Percentiles rank a stretch among this genome's conserved stretches.
phyloP scores from a whole-genome alignment of 345 rosid genomes.

The Populus simonii region DNA sequence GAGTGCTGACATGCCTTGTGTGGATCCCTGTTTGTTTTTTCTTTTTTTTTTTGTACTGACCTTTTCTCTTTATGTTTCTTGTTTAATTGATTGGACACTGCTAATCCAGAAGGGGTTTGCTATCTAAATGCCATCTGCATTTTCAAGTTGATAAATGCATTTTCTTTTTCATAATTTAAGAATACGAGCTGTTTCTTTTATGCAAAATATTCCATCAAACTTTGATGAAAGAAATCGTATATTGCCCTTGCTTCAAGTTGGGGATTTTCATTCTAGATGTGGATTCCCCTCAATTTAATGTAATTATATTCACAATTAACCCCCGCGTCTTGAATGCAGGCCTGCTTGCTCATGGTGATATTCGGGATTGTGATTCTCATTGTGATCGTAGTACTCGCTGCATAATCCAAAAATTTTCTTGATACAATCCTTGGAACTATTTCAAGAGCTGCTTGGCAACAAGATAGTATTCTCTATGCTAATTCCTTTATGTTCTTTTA shows the following conservation, averaged over 20 bases:
- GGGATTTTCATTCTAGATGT: not conserved
- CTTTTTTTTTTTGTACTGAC: not conserved
- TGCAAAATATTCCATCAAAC: not conserved
- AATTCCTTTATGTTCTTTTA: conserved; percentile 7
- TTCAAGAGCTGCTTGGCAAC: conserved; percentile 14
- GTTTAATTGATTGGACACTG: not conserved
- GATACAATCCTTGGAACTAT: not conserved
- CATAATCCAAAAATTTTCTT: conserved; percentile 30
- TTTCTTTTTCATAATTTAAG: not conserved
- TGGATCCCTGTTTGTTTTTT: not conserved
- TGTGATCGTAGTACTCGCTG: conserved; percentile 66
- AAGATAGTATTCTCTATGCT: conserved; percentile 5
- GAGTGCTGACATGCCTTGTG: not conserved
- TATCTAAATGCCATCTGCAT: not conserved
- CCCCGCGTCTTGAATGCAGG: conserved; percentile 37
- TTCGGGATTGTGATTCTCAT: conserved; percentile 80
- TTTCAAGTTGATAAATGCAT: not conserved
- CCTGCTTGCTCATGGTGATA: conserved; percentile 88
- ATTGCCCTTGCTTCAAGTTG: not conserved
- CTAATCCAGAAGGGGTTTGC: not conserved
- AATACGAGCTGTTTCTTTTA: not conserved
- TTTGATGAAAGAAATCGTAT: not conserved
- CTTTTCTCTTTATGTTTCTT: not conserved
- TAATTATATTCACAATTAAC: not conserved
- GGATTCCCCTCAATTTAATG: not conserved